Percentiles rank a stretch among this genome's conserved stretches.
Conservation (phyloP, 1,139 yeast species). For the Protomyces inundatus region DNA sequence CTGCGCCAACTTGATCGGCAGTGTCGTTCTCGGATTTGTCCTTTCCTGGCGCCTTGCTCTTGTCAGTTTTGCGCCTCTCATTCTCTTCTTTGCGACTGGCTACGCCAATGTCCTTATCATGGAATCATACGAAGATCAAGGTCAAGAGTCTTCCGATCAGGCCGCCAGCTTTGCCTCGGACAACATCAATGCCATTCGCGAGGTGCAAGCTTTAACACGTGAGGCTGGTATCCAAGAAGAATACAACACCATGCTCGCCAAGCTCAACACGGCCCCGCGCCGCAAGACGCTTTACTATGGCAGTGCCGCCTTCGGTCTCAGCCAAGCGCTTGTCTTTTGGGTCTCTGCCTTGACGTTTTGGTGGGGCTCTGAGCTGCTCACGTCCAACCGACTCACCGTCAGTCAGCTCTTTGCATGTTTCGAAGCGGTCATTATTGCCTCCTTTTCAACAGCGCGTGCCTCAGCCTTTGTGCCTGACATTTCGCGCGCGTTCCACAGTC, state of each 20-base stretch:
- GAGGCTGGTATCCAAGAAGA: constrained; percentile 50
- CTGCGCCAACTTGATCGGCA: constrained; percentile 50
- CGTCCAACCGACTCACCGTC: constrained; percentile 30
- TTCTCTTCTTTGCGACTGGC: constrained; percentile 63
- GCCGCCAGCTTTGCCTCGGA: constrained; percentile 50
- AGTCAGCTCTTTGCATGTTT: constrained; percentile 31
- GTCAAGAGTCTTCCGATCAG: constrained; percentile 44
- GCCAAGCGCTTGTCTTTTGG: constrained; percentile 35
- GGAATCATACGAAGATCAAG: constrained; percentile 59
- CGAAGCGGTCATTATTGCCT: constrained; percentile 42
- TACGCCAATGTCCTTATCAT: constrained; percentile 72
- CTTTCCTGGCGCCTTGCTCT: constrained; percentile 59
- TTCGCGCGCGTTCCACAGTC: constrained; percentile 56
- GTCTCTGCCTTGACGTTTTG: constrained; percentile 35
- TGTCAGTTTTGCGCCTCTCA: constrained; percentile 53
- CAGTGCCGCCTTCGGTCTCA: constrained; percentile 39
- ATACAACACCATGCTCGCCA: constrained; percentile 48
- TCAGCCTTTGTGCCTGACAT: constrained; percentile 50
- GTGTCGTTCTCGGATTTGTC: constrained; percentile 69
- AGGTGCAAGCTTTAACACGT: constrained; percentile 53
- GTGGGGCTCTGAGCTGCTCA: constrained; percentile 35
- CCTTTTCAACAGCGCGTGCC: constrained; percentile 45
- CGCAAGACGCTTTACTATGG: constrained; percentile 48
- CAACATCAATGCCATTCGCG: constrained; percentile 46
- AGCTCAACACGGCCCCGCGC: constrained; percentile 48